phyloP scores from a whole-genome alignment of 345 rosid genomes.

The Balakata baccata region DNA sequence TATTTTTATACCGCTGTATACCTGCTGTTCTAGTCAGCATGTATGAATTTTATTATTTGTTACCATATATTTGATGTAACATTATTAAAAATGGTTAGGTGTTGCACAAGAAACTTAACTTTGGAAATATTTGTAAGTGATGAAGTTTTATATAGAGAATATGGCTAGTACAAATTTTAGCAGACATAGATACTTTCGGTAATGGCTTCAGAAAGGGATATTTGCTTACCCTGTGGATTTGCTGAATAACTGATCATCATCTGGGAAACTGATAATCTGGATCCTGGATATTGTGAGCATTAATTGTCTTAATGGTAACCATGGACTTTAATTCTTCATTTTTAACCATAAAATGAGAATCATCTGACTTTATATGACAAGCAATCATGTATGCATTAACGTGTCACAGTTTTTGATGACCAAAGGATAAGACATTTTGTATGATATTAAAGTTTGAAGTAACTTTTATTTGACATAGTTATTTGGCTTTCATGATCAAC shows the following conservation, averaged over 20 bases:
- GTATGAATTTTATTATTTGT: neutral
- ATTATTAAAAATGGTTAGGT: neutral
- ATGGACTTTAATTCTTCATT: neutral
- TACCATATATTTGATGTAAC: neutral
- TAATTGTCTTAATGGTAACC: neutral
- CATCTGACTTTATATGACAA: neutral
- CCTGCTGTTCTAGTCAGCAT: neutral
- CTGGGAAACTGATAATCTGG: neutral
- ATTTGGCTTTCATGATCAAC: neutral
- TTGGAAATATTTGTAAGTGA: neutral
- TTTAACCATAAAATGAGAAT: neutral
- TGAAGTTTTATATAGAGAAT: neutral
- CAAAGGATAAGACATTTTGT: neutral
- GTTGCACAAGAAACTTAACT: neutral
- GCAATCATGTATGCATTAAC: neutral
- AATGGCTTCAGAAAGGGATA: neutral
- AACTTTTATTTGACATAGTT: neutral
- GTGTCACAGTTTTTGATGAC: neutral
- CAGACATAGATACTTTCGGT: neutral
- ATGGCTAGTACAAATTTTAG: neutral
- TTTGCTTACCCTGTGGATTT: neutral
- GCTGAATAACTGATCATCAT: neutral
- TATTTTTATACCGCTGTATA: neutral
- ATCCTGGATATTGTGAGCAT: constrained; percentile 1
- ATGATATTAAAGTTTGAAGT: neutral